A percentile compares a stretch with the other conserved stretches of the same genome.
phyloP scores from a whole-genome alignment of 1,284 basidiomycete species.

The Moesziomyces aphidis region DNA sequence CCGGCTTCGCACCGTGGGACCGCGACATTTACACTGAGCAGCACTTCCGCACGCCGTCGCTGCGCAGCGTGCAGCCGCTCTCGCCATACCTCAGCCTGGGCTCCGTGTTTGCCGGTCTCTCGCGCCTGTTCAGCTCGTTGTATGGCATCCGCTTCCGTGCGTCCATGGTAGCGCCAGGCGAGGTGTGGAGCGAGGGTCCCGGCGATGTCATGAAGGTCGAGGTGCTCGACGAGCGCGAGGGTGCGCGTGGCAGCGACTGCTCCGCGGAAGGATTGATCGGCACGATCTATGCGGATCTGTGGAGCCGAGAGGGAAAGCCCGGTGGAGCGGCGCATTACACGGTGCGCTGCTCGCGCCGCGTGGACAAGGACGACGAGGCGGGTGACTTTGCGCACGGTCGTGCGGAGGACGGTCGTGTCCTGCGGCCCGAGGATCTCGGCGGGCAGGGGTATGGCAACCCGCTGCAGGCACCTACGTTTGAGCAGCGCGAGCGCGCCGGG shows the following conservation, averaged over 20 bases:
- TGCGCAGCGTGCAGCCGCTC: constrained; percentile 52
- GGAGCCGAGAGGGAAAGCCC: constrained; percentile 85
- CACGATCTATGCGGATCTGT: constrained; percentile 94
- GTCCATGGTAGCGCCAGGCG: constrained; percentile 72
- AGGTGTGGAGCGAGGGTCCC: constrained; percentile 80
- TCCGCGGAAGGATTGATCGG: constrained; percentile 76
- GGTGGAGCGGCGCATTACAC: constrained; percentile 96
- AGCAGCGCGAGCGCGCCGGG: constrained; percentile 70
- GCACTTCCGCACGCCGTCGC: constrained; percentile 40
- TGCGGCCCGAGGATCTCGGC: constrained; percentile 30
- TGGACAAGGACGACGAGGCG: constrained; percentile 85
- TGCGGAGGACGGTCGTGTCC: constrained; percentile 66
- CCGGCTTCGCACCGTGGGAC: constrained; percentile 59
- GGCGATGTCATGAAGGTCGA: constrained; percentile 87
- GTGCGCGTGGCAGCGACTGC: constrained; percentile 63
- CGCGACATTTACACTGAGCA: constrained; percentile 63
- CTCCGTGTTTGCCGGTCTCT: constrained; percentile 63
- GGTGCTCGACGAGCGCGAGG: constrained; percentile 87
- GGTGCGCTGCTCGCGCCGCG: constrained; percentile 89
- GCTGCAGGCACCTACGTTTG: constrained; percentile 54
- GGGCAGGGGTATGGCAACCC: constrained; percentile 41
- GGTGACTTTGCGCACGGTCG: constrained; percentile 74
- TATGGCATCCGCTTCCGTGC: constrained; percentile 64
- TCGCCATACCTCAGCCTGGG: constrained; percentile 64
- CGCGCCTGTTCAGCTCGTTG: constrained; percentile 57